Percentiles rank a stretch among this genome's conserved stretches.
phyloP scores from a whole-genome alignment of 495 filamentous ascomycete species.

The Aspergillus homomorphus region DNA sequence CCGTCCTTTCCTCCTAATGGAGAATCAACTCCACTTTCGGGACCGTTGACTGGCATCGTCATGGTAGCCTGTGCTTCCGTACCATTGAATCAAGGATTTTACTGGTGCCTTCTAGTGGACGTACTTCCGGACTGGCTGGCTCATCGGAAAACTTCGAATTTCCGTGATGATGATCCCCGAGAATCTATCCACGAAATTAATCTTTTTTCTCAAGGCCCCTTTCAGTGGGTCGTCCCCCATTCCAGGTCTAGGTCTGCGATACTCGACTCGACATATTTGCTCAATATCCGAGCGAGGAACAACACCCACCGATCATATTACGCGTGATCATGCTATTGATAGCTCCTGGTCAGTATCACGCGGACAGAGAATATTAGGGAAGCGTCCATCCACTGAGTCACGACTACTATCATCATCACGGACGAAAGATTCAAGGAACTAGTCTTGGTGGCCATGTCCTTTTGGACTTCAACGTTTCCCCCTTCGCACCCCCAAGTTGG shows the following conservation, averaged over 20 bases:
- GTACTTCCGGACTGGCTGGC: background rate
- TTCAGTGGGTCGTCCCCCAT: background rate
- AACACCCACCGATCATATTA: background rate
- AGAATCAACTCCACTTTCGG: background rate
- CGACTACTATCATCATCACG: constrained; percentile 9
- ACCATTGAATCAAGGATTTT: background rate
- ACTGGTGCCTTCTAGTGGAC: background rate
- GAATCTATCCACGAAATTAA: background rate
- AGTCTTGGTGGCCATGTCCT: background rate
- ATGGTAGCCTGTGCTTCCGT: constrained; percentile 3
- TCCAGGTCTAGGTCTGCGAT: background rate
- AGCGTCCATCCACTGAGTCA: background rate
- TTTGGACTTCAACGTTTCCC: constrained; percentile 1
- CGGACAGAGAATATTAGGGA: background rate
- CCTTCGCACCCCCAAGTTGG: background rate
- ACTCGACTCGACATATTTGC: background rate
- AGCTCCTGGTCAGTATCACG: background rate
- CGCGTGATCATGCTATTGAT: background rate
- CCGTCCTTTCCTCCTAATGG: background rate
- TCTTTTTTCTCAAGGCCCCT: background rate
- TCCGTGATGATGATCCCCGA: constrained; percentile 1
- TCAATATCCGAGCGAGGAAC: background rate
- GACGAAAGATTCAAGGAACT: background rate
- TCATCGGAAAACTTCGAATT: background rate
- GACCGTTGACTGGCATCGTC: background rate